Conservation (phyloP, 2,329 filamentous ascomycete genomes). For the Aspergillus latus region DNA sequence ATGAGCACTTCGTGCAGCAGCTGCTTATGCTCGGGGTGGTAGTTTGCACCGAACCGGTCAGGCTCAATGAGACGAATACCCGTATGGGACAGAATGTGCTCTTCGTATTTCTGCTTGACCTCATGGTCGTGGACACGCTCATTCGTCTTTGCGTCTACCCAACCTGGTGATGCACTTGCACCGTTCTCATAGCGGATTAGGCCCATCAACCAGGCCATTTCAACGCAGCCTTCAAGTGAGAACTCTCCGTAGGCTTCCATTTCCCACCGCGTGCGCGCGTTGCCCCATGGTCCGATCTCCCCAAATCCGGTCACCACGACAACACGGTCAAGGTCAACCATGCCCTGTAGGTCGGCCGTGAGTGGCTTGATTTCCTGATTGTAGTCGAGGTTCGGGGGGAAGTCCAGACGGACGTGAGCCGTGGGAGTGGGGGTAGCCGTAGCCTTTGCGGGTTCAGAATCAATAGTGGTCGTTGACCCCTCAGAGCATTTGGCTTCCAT, state of each 20-base stretch:
- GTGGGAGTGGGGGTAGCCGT: not conserved
- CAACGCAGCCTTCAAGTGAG: slow-evolving; percentile 94
- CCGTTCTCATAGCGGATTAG: slow-evolving; percentile 99
- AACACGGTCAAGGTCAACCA: slow-evolving; percentile 98
- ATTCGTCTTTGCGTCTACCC: slow-evolving; percentile 89
- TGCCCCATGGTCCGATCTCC: slow-evolving; percentile 84
- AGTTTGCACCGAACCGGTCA: too few relatives aligned
- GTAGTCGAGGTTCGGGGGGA: slow-evolving; percentile 54
- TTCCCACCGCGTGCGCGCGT: slow-evolving; percentile 96
- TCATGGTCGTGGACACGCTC: slow-evolving; percentile 98
- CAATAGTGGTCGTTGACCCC: not conserved
- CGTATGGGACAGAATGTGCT: slow-evolving; percentile 66
- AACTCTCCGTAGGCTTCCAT: slow-evolving; percentile 98
- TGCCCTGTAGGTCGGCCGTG: slow-evolving; percentile 87
- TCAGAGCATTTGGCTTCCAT: not conserved
- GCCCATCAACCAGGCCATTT: slow-evolving; percentile 99
- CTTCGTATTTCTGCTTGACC: slow-evolving; percentile 95
- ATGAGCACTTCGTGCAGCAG: too few relatives aligned
- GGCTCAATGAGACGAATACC: too few relatives aligned
- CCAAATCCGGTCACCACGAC: slow-evolving; percentile 98
- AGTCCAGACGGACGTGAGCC: not conserved
- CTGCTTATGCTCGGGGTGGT: too few relatives aligned
- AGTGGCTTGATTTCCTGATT: slow-evolving; percentile 85
- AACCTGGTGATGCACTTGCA: slow-evolving; percentile 90
- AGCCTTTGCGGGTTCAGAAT: not conserved